Conservation (phyloP, 2,329 filamentous ascomycete genomes). For the Neonectria magnoliae region DNA sequence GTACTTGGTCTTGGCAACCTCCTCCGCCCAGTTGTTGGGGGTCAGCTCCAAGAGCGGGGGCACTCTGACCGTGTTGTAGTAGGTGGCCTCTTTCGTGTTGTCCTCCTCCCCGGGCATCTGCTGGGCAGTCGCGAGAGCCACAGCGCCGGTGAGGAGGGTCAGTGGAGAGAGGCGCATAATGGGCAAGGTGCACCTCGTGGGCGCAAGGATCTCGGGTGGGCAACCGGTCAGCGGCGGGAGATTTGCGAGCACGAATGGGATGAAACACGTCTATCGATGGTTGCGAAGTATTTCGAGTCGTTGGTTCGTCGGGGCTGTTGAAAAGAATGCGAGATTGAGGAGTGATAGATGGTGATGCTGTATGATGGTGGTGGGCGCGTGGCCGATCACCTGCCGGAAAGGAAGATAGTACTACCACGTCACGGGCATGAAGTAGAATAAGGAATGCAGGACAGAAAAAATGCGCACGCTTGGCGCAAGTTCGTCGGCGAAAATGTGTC, state of each 20-base stretch:
- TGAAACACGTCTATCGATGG: neutral
- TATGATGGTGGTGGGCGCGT: conserved; percentile 26
- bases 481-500: neutral
- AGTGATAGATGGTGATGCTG: neutral
- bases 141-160: conserved; percentile 58
- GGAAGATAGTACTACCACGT: conserved; percentile 24
- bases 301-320: neutral
- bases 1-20: conserved; percentile 64
- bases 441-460: conserved; percentile 17
- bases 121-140: conserved; percentile 47
- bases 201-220: conserved; percentile 3
- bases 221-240: neutral
- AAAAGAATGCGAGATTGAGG: neutral
- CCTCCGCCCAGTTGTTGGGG: conserved; percentile 65
- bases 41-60: conserved; percentile 72
- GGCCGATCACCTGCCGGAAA: conserved; percentile 15
- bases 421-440: conserved; percentile 23
- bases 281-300: neutral
- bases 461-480: conserved; percentile 24
- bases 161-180: conserved; percentile 50
- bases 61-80: conserved; percentile 74
- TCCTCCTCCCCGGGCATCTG: conserved; percentile 44
- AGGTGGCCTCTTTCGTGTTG: conserved; percentile 54
- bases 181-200: conserved; percentile 22
- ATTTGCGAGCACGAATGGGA: neutral